Conservation (phyloP, 768 basidiomycete species). For the Podaxis sp. region DNA sequence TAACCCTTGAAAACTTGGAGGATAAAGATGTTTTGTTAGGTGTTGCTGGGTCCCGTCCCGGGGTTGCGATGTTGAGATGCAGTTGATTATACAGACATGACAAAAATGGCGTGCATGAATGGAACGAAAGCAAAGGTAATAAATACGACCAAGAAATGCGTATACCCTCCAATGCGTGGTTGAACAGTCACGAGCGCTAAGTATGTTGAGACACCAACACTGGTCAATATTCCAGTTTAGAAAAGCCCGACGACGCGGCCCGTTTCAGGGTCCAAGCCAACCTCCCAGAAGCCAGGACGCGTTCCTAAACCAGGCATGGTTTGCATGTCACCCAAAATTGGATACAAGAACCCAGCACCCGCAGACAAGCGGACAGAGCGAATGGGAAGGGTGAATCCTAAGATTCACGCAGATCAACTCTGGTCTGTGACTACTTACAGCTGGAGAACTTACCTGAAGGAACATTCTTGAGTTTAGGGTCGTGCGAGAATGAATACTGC, state of each 20-base stretch:
- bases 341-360: conserved; percentile 95
- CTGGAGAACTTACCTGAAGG: conserved; percentile 54
- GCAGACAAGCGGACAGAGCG: conserved; percentile 84
- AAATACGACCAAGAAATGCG: conserved; percentile 1
- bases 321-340: conserved; percentile 94
- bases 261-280: conserved; percentile 71
- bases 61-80: background rate
- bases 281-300: conserved; percentile 92
- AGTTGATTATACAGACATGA: background rate
- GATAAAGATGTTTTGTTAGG: background rate
- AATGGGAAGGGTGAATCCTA: conserved; percentile 91
- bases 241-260: conserved; percentile 87
- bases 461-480: conserved; percentile 86
- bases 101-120: background rate
- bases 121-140: background rate
- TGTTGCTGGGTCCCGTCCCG: background rate
- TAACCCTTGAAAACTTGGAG: background rate
- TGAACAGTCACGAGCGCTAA: background rate
- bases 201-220: background rate
- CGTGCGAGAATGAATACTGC: conserved; percentile 95
- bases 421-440: background rate
- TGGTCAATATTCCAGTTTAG: conserved; percentile 29
- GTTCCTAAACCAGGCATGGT: conserved; percentile 97
- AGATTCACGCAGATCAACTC: background rate
- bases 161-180: background rate